These are phyloP conservation scores for Nephelium lappaceum DNA, from an alignment of 345 rosid species.

Conservation along the genomic window DNA sequence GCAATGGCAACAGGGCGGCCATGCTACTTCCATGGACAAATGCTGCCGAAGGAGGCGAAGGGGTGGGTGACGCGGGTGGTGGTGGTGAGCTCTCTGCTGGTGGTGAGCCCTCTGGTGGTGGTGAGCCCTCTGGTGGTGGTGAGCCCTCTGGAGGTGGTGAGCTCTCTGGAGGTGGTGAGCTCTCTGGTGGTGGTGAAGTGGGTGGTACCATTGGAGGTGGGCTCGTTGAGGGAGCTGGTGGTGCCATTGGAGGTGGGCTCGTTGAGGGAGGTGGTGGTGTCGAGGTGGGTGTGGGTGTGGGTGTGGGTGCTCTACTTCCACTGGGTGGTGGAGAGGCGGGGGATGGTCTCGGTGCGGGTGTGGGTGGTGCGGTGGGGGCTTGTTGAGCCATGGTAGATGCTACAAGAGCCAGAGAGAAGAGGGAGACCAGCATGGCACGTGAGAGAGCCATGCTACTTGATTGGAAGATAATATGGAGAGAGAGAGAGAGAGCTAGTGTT, in stretches of 20 bases:
- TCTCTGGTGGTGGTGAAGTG: too few species aligned
- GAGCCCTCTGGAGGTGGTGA: too few species aligned
- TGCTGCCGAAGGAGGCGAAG: slow-evolving; percentile 32
- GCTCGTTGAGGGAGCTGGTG: not conserved
- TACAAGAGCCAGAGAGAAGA: slow-evolving; percentile 22
- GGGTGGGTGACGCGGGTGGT: not conserved
- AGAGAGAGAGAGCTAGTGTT: not conserved
- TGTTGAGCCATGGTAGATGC: slow-evolving; percentile 40
- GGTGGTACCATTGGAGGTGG: not conserved
- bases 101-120: too few species aligned
- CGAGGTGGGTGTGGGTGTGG: slow-evolving; percentile 17
- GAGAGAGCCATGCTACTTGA: slow-evolving; percentile 37
- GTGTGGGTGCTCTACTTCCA: not conserved
- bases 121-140: too few species aligned
- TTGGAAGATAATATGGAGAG: not conserved
- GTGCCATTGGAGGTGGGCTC: not conserved
- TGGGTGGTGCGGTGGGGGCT: slow-evolving; percentile 27
- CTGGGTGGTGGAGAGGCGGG: slow-evolving; percentile 4
- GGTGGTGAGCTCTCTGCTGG: slow-evolving; percentile 13
- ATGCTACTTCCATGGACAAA: slow-evolving; percentile 30
- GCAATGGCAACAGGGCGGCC: slow-evolving; percentile 27
- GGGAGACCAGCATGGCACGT: slow-evolving; percentile 36
- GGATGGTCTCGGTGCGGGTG: slow-evolving; percentile 16
- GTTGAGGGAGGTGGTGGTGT: not conserved
- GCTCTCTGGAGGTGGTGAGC: not conserved